Conservation (phyloP, 805 yeast genomes). For the Allodekkera sacchari region DNA sequence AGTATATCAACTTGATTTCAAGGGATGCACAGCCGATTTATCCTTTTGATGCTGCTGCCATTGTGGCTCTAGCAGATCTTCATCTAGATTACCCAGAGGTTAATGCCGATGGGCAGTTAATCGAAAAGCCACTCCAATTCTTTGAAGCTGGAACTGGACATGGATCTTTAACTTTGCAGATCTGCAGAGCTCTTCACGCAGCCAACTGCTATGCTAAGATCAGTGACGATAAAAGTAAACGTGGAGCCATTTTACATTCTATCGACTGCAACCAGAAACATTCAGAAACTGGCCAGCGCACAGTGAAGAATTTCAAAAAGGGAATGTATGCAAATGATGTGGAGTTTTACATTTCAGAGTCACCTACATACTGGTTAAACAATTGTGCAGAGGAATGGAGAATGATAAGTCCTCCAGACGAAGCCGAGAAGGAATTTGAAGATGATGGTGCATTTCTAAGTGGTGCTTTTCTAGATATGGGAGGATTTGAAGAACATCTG, state of each 20-base stretch:
- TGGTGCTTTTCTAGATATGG: constrained; percentile 42
- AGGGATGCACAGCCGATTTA: constrained; percentile 47
- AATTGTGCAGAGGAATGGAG: constrained; percentile 18
- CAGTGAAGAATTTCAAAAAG: constrained; percentile 29
- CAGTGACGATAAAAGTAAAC: constrained; percentile 9
- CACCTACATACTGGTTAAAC: constrained; percentile 34
- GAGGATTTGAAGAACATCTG: constrained; percentile 31
- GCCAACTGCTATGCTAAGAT: constrained; percentile 29
- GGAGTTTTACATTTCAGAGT: constrained; percentile 33
- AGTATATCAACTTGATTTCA: constrained; percentile 30
- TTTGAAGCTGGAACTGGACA: constrained; percentile 51
- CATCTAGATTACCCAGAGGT: constrained; percentile 32
- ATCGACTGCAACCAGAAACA: constrained; percentile 34
- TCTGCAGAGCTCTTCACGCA: constrained; percentile 33
- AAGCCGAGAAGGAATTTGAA: constrained; percentile 10
- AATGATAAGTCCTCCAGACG: constrained; percentile 7
- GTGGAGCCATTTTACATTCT: constrained; percentile 40
- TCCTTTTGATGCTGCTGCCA: constrained; percentile 39
- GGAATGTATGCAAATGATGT: constrained; percentile 39
- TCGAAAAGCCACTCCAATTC: constrained; percentile 28
- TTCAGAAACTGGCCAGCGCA: constrained; percentile 32
- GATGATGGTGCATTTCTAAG: constrained; percentile 25
- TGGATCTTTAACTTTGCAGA: constrained; percentile 40
- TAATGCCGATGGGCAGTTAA: constrained; percentile 6
- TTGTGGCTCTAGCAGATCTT: constrained; percentile 38